Percentiles rank a stretch among this genome's conserved stretches.
phyloP scores from a whole-genome alignment of 768 basidiomycete genomes.

The Trametes meyenii region DNA sequence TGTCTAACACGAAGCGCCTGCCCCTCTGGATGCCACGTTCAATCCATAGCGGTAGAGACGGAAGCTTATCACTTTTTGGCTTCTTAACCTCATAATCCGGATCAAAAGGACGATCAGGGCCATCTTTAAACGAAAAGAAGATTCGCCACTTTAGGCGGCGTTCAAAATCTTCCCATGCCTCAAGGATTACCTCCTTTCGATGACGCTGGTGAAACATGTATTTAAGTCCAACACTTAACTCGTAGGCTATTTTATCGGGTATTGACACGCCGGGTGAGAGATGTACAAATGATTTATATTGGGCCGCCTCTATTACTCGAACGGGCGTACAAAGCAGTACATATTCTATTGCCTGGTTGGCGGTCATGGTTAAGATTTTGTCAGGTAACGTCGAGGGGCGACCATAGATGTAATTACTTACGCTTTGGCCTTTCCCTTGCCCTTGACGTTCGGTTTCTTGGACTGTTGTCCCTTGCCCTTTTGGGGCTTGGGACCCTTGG shows the following conservation, averaged over 20 bases:
- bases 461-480: background rate
- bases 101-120: background rate
- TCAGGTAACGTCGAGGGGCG: background rate
- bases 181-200: background rate
- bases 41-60: background rate
- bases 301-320: background rate
- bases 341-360: background rate
- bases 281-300: background rate
- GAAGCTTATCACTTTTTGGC: background rate
- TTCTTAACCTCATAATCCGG: constrained; percentile 6
- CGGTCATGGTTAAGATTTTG: background rate
- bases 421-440: background rate
- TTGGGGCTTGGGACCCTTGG: background rate
- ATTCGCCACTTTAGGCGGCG: background rate
- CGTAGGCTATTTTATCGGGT: background rate
- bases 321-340: background rate
- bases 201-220: background rate
- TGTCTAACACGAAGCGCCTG: background rate
- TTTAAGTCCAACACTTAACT: background rate
- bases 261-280: background rate
- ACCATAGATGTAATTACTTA: background rate
- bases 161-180: constrained; percentile 4
- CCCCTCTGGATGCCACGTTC: background rate
- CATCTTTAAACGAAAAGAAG: constrained; percentile 1
- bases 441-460: background rate